Base-by-base conservation (phyloP, 441 rosid species). In the Adansonia madagascariensis region DNA sequence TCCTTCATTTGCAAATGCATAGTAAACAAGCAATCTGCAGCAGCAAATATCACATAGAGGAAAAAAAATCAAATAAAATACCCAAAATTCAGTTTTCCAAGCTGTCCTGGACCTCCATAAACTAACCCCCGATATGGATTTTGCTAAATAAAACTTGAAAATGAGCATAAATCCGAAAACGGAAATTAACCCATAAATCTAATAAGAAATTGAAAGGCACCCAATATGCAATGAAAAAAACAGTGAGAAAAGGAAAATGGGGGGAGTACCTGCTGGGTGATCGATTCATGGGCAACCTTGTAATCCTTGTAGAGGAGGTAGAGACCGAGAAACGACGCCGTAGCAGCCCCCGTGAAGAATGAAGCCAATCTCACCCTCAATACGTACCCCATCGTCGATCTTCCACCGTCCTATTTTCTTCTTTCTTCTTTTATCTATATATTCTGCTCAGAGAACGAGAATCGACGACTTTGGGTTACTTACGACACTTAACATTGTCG, bases 321-420 rank as follows among this genome's bases (percentile, higher is more conserved):
- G 57, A 95, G 79, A 1, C 98, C 99, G 12, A 85, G 60, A 77
- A 86, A 85, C 22, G 99, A 95, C 20, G 98, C 95, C 74, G 91
- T 78, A 8, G 99, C 97, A 0, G 94, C 95, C 75, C 99, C 99
- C 20, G 97, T 89, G 79, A 94, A 94, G 86, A 93, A 95, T 10
- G 99, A 92, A 56, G 99, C 97, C 82, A 94, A 81, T 84, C 99
- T 90, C 80, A 94, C 99, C 79, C 97, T 88, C 81, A 92, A 67
- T 31, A 95, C 93, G 85, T 90, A 94, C 24, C 99, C 98, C 99
- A 95, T 95, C 80, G 46, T 70, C 52, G 24, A n/a, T 71, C 27
- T 31, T 31, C 55, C 8, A 6, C 18, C 75, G 61, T 2, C 65
- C 18, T 9, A 7, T 60, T 49, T 10, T 60, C 56, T 72, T 47